These are phyloP conservation scores for Pleurotus giganteus DNA, from an alignment of 768 basidiomycete genomes.

Conservation along the genomic window DNA sequence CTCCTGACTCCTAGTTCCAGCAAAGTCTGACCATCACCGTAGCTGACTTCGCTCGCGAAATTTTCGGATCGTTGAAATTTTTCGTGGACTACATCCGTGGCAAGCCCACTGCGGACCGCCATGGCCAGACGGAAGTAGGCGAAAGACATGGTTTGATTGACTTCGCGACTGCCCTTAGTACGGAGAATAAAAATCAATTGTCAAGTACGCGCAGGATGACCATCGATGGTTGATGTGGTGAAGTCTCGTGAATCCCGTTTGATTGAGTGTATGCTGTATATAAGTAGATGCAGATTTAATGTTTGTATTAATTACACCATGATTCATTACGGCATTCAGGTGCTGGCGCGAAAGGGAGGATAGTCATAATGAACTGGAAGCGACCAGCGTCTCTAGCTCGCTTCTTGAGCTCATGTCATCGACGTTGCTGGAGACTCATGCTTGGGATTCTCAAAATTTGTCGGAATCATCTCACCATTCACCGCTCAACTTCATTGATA, in stretches of 20 bases:
- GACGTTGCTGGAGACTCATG: background rate
- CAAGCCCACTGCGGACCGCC: slow-evolving; percentile 23
- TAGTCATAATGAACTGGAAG: no score
- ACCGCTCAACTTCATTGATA: slow-evolving; percentile 32
- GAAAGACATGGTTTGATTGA: slow-evolving; percentile 17
- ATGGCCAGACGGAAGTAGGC: slow-evolving; percentile 12
- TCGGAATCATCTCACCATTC: background rate
- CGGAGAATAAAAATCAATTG: slow-evolving; percentile 13
- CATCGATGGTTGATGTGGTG: background rate
- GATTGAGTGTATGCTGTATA: slow-evolving; percentile 9
- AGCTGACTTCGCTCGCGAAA: slow-evolving; percentile 72
- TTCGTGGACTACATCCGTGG: slow-evolving; percentile 45
- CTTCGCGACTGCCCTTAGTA: slow-evolving; percentile 40
- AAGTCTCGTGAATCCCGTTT: background rate
- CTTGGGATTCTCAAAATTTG: background rate
- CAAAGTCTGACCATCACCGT: background rate
- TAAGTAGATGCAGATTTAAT: background rate
- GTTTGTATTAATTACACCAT: no score
- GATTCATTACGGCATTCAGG: no score
- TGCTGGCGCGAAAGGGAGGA: no score
- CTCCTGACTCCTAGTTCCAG: background rate
- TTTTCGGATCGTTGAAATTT: slow-evolving; percentile 58
- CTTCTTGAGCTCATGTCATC: background rate
- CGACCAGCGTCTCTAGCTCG: no score
- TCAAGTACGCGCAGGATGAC: background rate